phyloP scores from a whole-genome alignment of 2,329 filamentous ascomycete genomes.

The Exophiala aquamarina region DNA sequence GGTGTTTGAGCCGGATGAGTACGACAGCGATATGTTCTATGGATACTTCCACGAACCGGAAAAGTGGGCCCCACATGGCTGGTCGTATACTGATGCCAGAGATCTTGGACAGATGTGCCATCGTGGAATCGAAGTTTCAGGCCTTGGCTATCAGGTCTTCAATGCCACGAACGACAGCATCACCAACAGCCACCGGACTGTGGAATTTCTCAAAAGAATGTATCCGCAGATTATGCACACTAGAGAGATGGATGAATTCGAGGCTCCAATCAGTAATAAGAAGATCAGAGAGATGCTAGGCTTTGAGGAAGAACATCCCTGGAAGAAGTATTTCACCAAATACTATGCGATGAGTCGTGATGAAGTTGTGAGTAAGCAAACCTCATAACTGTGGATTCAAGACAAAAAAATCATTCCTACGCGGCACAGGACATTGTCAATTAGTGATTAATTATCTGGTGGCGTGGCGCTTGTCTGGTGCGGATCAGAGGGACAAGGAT shows the following conservation, averaged over 20 bases:
- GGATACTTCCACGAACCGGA: constrained; percentile 51
- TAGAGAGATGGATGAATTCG: constrained; percentile 55
- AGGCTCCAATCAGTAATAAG: constrained; percentile 60
- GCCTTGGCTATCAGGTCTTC: constrained; percentile 62
- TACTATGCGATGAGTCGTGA: too few relatives aligned
- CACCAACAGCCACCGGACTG: constrained; percentile 53
- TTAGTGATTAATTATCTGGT: too few relatives aligned
- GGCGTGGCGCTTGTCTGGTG: too few relatives aligned
- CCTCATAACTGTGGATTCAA: too few relatives aligned
- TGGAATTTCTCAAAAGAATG: constrained; percentile 50
- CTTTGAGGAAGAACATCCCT: constrained; percentile 59
- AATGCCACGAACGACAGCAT: constrained; percentile 64
- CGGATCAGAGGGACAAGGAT: too few relatives aligned
- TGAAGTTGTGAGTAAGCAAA: too few relatives aligned
- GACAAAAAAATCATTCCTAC: too few relatives aligned
- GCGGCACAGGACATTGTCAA: too few relatives aligned
- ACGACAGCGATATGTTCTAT: constrained; percentile 51
- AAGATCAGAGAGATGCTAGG: constrained; percentile 60
- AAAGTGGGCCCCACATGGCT: constrained; percentile 57
- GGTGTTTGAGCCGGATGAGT: constrained; percentile 62
- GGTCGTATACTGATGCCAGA: constrained; percentile 62
- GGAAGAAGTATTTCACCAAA: constrained; percentile 48
- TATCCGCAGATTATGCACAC: constrained; percentile 53
- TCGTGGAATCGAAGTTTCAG: constrained; percentile 51
- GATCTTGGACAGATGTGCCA: constrained; percentile 63